Evolutionary conservation across 2,329 filamentous ascomycete genomes (phyloP).

Genomic region (Colletotrichum euphorbiae): DNA sequence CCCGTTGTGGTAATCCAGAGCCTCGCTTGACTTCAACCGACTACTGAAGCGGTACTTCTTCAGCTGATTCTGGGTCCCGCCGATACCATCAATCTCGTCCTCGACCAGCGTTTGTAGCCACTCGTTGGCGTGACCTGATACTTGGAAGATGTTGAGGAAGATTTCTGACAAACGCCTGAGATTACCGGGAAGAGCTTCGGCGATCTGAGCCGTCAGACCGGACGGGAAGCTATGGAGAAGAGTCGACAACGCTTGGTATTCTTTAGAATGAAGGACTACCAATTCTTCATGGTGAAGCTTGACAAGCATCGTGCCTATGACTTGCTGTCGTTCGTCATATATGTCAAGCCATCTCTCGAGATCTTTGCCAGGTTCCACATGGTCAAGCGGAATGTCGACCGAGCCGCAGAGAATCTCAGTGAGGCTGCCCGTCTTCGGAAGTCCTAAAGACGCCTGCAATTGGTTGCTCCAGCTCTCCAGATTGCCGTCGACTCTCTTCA

Average conservation of each 20-base stretch:
- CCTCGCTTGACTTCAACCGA: conserved; percentile 78
- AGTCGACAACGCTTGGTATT: conserved; percentile 86
- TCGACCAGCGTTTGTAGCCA: conserved; percentile 96
- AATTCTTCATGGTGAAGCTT: conserved; percentile 88
- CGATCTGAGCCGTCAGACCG: conserved; percentile 86
- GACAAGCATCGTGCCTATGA: conserved; percentile 86
- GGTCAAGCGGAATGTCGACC: conserved; percentile 85
- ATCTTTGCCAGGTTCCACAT: conserved; percentile 80
- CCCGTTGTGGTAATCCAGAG: conserved; percentile 70
- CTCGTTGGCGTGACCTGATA: conserved; percentile 83
- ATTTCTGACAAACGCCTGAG: conserved; percentile 85
- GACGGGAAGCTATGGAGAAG: conserved; percentile 87
- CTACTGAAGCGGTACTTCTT: conserved; percentile 79
- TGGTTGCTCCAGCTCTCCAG: conserved; percentile 59
- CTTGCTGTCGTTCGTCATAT: conserved; percentile 78
- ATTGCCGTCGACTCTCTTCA: conserved; percentile 73
- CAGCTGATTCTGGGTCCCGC: conserved; percentile 79
- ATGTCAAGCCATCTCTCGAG: conserved; percentile 91
- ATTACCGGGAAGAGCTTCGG: conserved; percentile 80
- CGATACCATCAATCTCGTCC: conserved; percentile 93
- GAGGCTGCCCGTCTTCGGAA: conserved; percentile 56
- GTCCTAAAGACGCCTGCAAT: conserved; percentile 55
- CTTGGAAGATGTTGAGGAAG: conserved; percentile 94
- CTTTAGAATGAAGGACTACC: conserved; percentile 85
- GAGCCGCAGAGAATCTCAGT: conserved; percentile 72